Evolutionary conservation across 1,284 basidiomycete species (phyloP).

Genomic region (Cystobasidium pallidum): DNA sequence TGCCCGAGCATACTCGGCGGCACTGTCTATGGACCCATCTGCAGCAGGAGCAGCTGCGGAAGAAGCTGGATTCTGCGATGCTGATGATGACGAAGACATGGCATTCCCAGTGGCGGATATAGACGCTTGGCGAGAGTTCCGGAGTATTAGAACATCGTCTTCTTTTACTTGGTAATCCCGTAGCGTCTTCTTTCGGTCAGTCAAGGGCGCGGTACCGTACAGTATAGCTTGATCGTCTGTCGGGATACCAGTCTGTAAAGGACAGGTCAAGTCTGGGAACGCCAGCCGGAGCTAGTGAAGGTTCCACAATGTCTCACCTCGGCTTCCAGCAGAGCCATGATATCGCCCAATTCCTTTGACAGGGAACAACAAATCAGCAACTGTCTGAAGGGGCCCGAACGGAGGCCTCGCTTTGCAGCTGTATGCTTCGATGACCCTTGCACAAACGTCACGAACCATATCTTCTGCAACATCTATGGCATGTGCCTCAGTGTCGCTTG

Average conservation of each 20-base stretch:
- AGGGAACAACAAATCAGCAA: constrained; percentile 55
- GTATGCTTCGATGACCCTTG: not conserved
- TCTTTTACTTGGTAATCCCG: constrained; percentile 66
- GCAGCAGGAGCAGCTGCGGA: constrained; percentile 6
- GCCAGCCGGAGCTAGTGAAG: not conserved
- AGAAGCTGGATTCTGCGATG: constrained; percentile 13
- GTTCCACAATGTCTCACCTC: constrained; percentile 64
- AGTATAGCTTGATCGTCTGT: constrained; percentile 71
- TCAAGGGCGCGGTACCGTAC: constrained; percentile 67
- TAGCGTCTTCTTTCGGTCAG: constrained; percentile 68
- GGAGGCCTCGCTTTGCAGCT: no score
- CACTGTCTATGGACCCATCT: constrained; percentile 56
- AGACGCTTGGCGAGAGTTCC: constrained; percentile 3
- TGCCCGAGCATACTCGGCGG: constrained; percentile 83
- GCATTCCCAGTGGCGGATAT: constrained; percentile 17
- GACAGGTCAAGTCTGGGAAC: constrained; percentile 1
- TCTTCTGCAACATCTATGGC: constrained; percentile 43
- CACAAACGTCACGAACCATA: constrained; percentile 28
- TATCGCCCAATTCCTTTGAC: constrained; percentile 82
- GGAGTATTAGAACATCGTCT: constrained; percentile 67
- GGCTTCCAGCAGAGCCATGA: constrained; percentile 83
- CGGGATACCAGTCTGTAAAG: constrained; percentile 70
- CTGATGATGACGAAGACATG: not conserved
- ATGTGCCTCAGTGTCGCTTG: constrained; percentile 32
- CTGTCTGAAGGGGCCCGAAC: no score